Evolutionary conservation across 2,329 filamentous ascomycete genomes (phyloP).

Genomic region (Emmonsiellopsis sp.): DNA sequence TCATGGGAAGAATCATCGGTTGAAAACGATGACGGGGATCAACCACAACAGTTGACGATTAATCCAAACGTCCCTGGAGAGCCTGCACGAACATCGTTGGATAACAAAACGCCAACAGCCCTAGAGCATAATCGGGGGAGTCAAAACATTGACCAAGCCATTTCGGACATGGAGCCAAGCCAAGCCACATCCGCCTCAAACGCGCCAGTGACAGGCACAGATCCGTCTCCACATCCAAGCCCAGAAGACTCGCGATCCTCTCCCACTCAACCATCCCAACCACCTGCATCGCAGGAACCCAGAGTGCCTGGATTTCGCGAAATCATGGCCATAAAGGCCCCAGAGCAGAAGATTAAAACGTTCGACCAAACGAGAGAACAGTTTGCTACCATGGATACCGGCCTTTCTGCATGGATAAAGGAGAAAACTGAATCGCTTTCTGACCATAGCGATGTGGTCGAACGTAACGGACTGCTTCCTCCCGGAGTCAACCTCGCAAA

Average conservation of each 20-base stretch:
- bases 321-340: slow-evolving; percentile 60
- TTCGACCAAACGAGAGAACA: slow-evolving; percentile 64
- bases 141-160: not conserved
- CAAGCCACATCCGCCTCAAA: not conserved
- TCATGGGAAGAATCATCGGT: slow-evolving; percentile 32
- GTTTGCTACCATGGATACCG: slow-evolving; percentile 64
- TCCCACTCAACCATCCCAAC: slow-evolving; percentile 4
- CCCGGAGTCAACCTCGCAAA: slow-evolving; percentile 16
- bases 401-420: slow-evolving; percentile 55
- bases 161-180: not conserved
- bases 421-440: slow-evolving; percentile 42
- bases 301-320: slow-evolving; percentile 60
- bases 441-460: slow-evolving; percentile 42
- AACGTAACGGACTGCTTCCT: slow-evolving; percentile 25
- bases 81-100: not conserved
- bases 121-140: not conserved
- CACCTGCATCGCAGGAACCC: slow-evolving; percentile 15
- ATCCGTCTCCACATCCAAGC: not conserved
- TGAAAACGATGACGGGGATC: slow-evolving; percentile 6
- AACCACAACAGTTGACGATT: not conserved
- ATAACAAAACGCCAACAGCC: not conserved
- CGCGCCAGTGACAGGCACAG: not conserved
- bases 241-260: not conserved
- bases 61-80: not conserved
- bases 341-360: slow-evolving; percentile 60